Evolutionary conservation across 2,329 filamentous ascomycete genomes (phyloP).

Genomic region (Chalara sp.): DNA sequence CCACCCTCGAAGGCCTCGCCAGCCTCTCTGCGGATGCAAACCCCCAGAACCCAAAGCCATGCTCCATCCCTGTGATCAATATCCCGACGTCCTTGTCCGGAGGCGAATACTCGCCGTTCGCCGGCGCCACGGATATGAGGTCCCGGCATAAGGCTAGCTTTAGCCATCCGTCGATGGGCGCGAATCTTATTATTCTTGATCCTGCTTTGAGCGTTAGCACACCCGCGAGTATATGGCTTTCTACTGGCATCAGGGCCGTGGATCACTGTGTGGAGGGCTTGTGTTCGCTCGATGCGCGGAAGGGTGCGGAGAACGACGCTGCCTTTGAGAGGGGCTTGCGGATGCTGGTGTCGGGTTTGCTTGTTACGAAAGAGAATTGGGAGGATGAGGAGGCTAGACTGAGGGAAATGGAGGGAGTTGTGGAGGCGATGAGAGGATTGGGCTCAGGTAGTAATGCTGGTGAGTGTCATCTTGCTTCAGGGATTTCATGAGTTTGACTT

Average conservation of each 20-base stretch:
- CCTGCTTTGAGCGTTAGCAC: constrained; percentile 44
- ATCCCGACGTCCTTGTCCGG: constrained; percentile 36
- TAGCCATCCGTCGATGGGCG: constrained; percentile 31
- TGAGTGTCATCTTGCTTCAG: too few species aligned
- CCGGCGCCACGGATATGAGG: constrained; percentile 31
- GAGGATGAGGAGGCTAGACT: constrained; percentile 12
- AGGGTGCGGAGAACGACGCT: constrained; percentile 10
- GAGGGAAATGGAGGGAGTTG: constrained; percentile 34
- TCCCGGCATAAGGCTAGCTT: constrained; percentile 18
- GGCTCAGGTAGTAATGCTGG: constrained; percentile 24
- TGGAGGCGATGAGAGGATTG: constrained; percentile 43
- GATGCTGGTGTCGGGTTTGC: constrained; percentile 18
- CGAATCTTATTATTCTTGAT: constrained; percentile 49
- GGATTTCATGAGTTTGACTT: too few species aligned
- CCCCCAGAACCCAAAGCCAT: constrained; percentile 11
- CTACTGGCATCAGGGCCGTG: constrained; percentile 48
- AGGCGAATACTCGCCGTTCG: constrained; percentile 33
- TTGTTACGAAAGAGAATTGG: constrained; percentile 17
- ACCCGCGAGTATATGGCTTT: constrained; percentile 47
- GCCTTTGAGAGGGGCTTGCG: constrained; percentile 14
- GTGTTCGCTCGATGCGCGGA: constrained; percentile 31
- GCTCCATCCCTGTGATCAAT: constrained; percentile 29
- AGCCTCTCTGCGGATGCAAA: constrained; percentile 7
- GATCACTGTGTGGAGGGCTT: constrained; percentile 53
- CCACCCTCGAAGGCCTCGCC: constrained; percentile 10